A percentile compares a stretch with the other conserved stretches of the same genome.
Conservation (phyloP, 2,329 filamentous ascomycete genomes). For the Leptoxyphium fumago region DNA sequence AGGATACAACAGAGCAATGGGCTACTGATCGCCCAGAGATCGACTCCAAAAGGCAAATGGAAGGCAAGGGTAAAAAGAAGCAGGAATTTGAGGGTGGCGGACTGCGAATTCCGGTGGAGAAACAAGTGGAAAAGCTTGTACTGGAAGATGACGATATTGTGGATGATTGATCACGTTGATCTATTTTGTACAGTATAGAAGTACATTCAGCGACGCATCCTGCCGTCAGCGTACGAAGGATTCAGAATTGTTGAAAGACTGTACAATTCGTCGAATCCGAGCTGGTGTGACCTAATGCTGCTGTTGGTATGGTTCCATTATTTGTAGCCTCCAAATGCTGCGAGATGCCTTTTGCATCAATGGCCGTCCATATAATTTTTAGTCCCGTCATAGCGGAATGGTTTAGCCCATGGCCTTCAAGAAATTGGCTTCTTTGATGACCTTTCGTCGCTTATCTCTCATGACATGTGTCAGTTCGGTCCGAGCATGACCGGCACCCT, state of each 20-base stretch:
- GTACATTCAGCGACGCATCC: slow-evolving; percentile 5
- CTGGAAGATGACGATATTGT: slow-evolving; percentile 35
- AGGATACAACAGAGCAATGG: slow-evolving; percentile 22
- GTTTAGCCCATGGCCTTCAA: slow-evolving; percentile 54
- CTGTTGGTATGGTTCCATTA: too few relatives aligned
- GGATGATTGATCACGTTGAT: slow-evolving; percentile 17
- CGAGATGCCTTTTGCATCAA: too few relatives aligned
- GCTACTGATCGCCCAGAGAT: slow-evolving; percentile 26
- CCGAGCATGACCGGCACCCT: slow-evolving; percentile 36
- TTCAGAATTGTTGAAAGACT: neutral
- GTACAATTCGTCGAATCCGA: too few relatives aligned
- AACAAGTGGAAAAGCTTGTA: slow-evolving; percentile 22
- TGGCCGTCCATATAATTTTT: too few relatives aligned
- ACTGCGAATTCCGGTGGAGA: slow-evolving; percentile 12
- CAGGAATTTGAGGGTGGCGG: slow-evolving; percentile 8
- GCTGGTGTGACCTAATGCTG: too few relatives aligned
- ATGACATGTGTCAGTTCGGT: slow-evolving; percentile 53
- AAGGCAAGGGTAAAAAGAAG: slow-evolving; percentile 3
- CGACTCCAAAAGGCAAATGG: slow-evolving; percentile 6
- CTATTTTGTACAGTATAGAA: neutral
- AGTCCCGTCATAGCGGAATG: neutral
- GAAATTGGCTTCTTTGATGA: slow-evolving; percentile 78
- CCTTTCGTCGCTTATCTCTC: slow-evolving; percentile 58
- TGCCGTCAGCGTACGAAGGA: too few relatives aligned
- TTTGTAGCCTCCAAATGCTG: too few relatives aligned